Evolutionary conservation across 139 green algal species (phyloP).

Genomic region (Tetradesmus lagerheimii): DNA sequence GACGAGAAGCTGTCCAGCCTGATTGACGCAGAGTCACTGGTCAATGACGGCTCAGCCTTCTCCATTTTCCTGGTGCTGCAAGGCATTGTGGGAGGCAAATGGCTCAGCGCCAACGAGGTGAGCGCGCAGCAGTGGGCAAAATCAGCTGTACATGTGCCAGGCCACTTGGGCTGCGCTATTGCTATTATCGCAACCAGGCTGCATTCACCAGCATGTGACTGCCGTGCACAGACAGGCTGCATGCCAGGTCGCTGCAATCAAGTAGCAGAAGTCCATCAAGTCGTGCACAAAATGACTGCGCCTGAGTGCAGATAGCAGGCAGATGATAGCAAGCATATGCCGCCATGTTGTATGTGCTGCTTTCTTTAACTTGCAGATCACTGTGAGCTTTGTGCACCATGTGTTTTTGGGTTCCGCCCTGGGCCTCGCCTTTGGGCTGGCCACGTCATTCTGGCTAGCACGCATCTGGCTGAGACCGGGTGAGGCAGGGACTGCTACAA

Average conservation of each 20-base stretch:
- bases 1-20: slow-evolving; percentile 68
- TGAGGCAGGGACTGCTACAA: too few relatives aligned
- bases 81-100: background rate
- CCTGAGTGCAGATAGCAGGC: too few relatives aligned
- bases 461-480: slow-evolving; percentile 42
- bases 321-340: too few relatives aligned
- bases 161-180: too few relatives aligned
- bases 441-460: slow-evolving; percentile 54
- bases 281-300: too few relatives aligned
- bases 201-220: too few relatives aligned
- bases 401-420: slow-evolving; percentile 58
- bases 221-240: too few relatives aligned
- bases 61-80: slow-evolving; percentile 74
- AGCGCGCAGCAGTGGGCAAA: too few relatives aligned
- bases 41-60: slow-evolving; percentile 86
- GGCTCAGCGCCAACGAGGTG: background rate
- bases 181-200: too few relatives aligned
- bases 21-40: slow-evolving; percentile 81
- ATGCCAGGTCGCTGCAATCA: too few relatives aligned
- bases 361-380: background rate
- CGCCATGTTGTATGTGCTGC: background rate
- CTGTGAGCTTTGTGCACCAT: slow-evolving; percentile 60
- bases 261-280: too few relatives aligned
- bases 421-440: slow-evolving; percentile 64
- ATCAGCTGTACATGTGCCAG: too few relatives aligned